phyloP scores from a whole-genome alignment of 306 rosid genomes.

The Alnus glutinosa region DNA sequence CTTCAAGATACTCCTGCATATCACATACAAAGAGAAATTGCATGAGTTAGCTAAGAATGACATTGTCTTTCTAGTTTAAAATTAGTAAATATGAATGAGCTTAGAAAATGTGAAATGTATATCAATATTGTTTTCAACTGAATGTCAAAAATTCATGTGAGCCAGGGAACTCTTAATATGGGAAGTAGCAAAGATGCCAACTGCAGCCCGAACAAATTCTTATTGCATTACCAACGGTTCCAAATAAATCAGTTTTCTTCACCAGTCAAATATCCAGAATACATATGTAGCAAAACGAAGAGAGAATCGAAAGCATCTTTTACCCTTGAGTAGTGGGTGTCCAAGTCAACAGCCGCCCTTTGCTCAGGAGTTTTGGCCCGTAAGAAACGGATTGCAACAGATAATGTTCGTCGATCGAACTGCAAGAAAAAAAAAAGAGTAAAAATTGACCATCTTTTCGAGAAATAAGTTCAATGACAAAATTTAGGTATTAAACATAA shows the following conservation, averaged over 20 bases:
- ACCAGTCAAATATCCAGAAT: not conserved
- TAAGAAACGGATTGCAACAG: slow-evolving; percentile 79
- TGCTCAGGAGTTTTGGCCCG: slow-evolving; percentile 93
- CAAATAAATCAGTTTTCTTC: not conserved
- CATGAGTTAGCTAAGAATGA: slow-evolving; percentile 19
- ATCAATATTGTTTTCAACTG: slow-evolving; percentile 4
- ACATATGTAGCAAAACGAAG: not conserved
- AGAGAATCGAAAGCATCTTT: slow-evolving; percentile 17
- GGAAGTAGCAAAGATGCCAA: not conserved
- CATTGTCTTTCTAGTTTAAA: slow-evolving; percentile 6
- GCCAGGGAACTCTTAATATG: slow-evolving; percentile 7
- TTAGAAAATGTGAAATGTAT: not conserved
- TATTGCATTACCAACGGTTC: not conserved
- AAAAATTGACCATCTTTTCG: slow-evolving; percentile 6
- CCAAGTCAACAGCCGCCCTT: slow-evolving; percentile 97
- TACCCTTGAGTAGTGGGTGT: slow-evolving; percentile 92
- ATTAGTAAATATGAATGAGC: slow-evolving; percentile 1
- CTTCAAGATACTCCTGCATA: slow-evolving; percentile 95
- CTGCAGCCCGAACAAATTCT: not conserved
- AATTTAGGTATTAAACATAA: not conserved
- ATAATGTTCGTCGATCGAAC: slow-evolving; percentile 64
- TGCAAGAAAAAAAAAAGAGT: slow-evolving; percentile 32
- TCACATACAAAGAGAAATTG: slow-evolving; percentile 8
- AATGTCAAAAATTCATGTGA: slow-evolving; percentile 10
- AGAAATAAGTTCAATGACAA: slow-evolving; percentile 1